Percentiles rank a stretch among this genome's conserved stretches.
These are phyloP conservation scores for Cryptococcus sp. DNA, from an alignment of 1,284 basidiomycete species.

Conservation along the genomic window DNA sequence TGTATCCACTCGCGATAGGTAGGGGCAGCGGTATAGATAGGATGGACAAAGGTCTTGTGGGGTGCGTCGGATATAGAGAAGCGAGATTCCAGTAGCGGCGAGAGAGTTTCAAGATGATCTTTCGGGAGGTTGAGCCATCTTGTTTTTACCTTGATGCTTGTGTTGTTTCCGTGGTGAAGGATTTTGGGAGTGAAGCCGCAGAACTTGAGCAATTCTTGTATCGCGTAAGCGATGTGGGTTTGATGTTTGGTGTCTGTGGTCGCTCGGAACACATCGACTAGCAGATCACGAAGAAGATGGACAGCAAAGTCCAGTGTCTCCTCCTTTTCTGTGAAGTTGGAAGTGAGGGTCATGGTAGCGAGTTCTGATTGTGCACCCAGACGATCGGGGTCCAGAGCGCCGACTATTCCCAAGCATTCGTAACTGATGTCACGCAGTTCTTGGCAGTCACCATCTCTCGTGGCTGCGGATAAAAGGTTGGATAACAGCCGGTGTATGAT, in stretches of 20 bases:
- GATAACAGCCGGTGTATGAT: slow-evolving; percentile 70
- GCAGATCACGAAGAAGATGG: slow-evolving; percentile 80
- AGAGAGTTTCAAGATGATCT: slow-evolving; percentile 81
- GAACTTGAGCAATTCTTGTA: slow-evolving; percentile 87
- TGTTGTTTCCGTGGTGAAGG: slow-evolving; percentile 54
- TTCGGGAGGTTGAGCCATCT: slow-evolving; percentile 77
- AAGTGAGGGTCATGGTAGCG: slow-evolving; percentile 69
- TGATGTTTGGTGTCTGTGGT: slow-evolving; percentile 95
- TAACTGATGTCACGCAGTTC: slow-evolving; percentile 70
- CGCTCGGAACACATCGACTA: slow-evolving; percentile 89
- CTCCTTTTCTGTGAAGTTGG: slow-evolving; percentile 78
- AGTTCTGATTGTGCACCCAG: slow-evolving; percentile 59
- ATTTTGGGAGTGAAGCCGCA: slow-evolving; percentile 74
- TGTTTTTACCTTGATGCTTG: slow-evolving; percentile 66
- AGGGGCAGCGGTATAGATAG: slow-evolving; percentile 72
- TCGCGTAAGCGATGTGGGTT: slow-evolving; percentile 82
- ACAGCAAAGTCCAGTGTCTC: slow-evolving; percentile 81
- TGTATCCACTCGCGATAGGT: slow-evolving; percentile 98
- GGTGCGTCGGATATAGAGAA: slow-evolving; percentile 54
- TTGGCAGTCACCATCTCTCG: slow-evolving; percentile 71
- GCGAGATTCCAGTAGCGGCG: slow-evolving; percentile 78
- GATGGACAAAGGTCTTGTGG: slow-evolving; percentile 58
- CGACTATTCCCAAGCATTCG: slow-evolving; percentile 90
- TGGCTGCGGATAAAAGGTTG: slow-evolving; percentile 69
- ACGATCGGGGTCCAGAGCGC: slow-evolving; percentile 94